A percentile compares a stretch with the other conserved stretches of the same genome.
Conservation (phyloP, 805 yeast species). For the Sugiyamaella smithiae region DNA sequence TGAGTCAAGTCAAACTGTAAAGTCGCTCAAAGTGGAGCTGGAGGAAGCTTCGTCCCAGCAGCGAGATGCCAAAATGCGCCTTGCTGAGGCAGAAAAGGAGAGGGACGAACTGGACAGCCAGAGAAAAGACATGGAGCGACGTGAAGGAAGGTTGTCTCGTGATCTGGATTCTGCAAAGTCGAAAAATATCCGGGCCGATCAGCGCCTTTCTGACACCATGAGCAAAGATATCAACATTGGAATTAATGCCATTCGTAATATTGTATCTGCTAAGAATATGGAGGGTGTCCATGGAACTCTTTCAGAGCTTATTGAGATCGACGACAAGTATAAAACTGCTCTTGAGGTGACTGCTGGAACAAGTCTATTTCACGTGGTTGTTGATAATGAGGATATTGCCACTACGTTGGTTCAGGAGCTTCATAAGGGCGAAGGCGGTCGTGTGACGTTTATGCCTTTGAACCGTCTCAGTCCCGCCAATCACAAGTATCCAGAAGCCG, state of each 20-base stretch:
- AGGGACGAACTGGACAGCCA: constrained; percentile 42
- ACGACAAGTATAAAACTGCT: constrained; percentile 79
- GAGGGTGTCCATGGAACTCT: constrained; percentile 69
- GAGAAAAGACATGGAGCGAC: constrained; percentile 75
- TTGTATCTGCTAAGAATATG: constrained; percentile 57
- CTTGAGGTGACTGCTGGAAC: constrained; percentile 89
- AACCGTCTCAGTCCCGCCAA: constrained; percentile 55
- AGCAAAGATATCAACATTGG: constrained; percentile 42
- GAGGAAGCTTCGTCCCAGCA: not conserved
- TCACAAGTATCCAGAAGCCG: constrained; percentile 54
- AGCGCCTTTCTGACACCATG: constrained; percentile 57
- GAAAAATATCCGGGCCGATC: constrained; percentile 56
- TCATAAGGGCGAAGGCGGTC: constrained; percentile 64
- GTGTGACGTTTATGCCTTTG: constrained; percentile 89
- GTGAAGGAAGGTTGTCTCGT: constrained; percentile 64
- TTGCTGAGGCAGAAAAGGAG: not conserved
- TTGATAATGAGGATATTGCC: constrained; percentile 84
- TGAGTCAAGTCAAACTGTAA: not conserved
- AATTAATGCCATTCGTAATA: constrained; percentile 61
- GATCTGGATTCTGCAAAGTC: constrained; percentile 52
- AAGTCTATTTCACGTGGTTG: constrained; percentile 83
- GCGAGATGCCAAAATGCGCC: not conserved
- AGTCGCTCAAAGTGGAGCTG: not conserved
- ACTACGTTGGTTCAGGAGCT: constrained; percentile 73
- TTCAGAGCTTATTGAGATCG: constrained; percentile 78